These are phyloP conservation scores for Clarireedia hainanense DNA, from an alignment of 2,329 filamentous ascomycete species.

Conservation along the genomic window DNA sequence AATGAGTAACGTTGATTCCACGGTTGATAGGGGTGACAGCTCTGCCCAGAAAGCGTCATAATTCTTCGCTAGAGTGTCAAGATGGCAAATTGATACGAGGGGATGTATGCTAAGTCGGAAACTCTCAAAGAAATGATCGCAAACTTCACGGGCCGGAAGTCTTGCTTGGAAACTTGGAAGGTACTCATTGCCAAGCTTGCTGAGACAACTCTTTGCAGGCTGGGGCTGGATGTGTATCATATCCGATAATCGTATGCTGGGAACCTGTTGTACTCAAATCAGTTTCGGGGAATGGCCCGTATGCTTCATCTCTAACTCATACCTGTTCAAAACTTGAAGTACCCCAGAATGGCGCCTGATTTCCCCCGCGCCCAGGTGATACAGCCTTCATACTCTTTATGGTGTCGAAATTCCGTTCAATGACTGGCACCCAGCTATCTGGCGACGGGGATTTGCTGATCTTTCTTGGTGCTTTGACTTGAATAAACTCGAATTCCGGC, in stretches of 20 bases:
- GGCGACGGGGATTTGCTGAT: background rate
- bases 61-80: background rate
- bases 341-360: background rate
- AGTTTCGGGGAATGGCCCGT: no score
- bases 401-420: background rate
- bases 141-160: background rate
- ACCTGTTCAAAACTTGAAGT: background rate
- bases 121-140: conserved; percentile 5
- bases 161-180: background rate
- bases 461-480: background rate
- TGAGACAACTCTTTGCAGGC: background rate
- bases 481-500: conserved; percentile 4
- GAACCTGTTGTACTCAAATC: background rate
- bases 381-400: background rate
- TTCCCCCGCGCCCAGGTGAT: background rate
- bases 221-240: background rate
- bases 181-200: background rate
- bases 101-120: conserved; percentile 2
- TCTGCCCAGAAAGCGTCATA: conserved; percentile 4
- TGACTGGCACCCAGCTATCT: background rate
- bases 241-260: background rate
- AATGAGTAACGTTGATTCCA: conserved; percentile 2
- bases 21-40: background rate
- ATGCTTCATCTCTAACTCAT: background rate
- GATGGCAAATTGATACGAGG: background rate